These are phyloP conservation scores for Russula olivacea DNA, from an alignment of 768 basidiomycete species.

Conservation along the genomic window DNA sequence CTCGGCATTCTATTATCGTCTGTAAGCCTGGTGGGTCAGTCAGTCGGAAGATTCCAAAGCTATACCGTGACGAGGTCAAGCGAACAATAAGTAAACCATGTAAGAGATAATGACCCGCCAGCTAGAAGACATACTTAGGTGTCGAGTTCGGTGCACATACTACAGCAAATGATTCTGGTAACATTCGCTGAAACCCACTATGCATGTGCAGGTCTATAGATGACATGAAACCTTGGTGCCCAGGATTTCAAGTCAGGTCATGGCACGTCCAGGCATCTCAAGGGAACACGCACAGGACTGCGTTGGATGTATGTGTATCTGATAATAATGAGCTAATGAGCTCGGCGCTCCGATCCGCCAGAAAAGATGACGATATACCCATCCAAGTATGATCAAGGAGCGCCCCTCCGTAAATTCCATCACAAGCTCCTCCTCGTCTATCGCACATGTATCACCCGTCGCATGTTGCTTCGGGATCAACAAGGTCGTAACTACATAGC, in stretches of 20 bases:
- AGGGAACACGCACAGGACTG: slow-evolving; percentile 60
- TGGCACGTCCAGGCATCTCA: not conserved
- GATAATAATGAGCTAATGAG: slow-evolving; percentile 13
- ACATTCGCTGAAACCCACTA: slow-evolving; percentile 81
- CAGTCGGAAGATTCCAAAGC: slow-evolving; percentile 84
- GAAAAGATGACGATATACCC: slow-evolving; percentile 51
- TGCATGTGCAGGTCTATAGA: slow-evolving; percentile 92
- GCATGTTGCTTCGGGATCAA: slow-evolving; percentile 83
- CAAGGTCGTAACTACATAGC: slow-evolving; percentile 68
- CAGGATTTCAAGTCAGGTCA: slow-evolving; percentile 9
- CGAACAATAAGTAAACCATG: not conserved
- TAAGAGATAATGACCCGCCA: not conserved
- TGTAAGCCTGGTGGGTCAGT: slow-evolving; percentile 83
- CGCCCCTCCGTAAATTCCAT: slow-evolving; percentile 78
- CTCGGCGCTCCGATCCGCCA: not conserved
- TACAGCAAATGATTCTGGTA: slow-evolving; percentile 88
- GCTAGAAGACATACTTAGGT: slow-evolving; percentile 52
- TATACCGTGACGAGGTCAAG: slow-evolving; percentile 29
- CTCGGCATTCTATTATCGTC: slow-evolving; percentile 59
- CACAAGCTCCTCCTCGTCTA: slow-evolving; percentile 86
- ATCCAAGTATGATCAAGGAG: slow-evolving; percentile 80
- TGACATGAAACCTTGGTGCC: slow-evolving; percentile 88
- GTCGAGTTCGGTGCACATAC: slow-evolving; percentile 80
- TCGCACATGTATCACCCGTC: slow-evolving; percentile 84
- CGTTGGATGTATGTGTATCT: slow-evolving; percentile 92